Evolutionary conservation across 352 stramenopile species (phyloP).

Genomic region (Phytopythium oedochilum): DNA sequence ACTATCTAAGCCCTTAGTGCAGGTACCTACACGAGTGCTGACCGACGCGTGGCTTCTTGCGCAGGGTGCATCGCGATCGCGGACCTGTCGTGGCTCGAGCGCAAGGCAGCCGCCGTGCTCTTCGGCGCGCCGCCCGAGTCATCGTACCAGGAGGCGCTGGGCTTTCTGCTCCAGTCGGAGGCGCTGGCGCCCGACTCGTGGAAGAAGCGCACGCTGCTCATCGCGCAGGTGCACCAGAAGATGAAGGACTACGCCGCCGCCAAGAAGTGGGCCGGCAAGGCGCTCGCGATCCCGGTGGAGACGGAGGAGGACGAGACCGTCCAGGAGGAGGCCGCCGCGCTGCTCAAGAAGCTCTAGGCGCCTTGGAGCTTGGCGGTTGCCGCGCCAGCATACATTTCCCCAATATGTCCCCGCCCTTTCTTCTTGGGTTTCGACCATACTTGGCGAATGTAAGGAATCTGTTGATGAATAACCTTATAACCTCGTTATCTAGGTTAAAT

Average conservation of each 20-base stretch:
- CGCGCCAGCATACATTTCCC: background rate
- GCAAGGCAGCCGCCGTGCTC: constrained; percentile 74
- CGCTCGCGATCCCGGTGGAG: constrained; percentile 45
- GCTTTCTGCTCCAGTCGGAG: constrained; percentile 75
- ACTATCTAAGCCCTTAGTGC: background rate
- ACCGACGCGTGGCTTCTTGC: background rate
- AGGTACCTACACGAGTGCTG: no score
- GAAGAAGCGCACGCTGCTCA: constrained; percentile 83
- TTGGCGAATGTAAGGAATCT: no score
- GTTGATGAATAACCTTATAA: background rate
- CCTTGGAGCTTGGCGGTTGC: background rate
- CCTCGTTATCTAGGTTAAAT: background rate
- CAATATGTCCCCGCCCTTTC: background rate
- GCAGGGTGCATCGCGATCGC: constrained; percentile 78
- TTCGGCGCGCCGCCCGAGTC: constrained; percentile 78
- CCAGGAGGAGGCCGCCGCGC: constrained; percentile 60
- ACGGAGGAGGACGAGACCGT: constrained; percentile 65
- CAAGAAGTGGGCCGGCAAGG: constrained; percentile 71
- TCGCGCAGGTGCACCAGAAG: constrained; percentile 83
- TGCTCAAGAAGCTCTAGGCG: constrained; percentile 57
- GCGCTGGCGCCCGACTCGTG: constrained; percentile 63
- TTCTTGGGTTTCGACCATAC: background rate
- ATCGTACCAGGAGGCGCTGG: constrained; percentile 78
- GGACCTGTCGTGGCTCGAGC: constrained; percentile 82
- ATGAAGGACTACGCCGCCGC: constrained; percentile 55